Evolutionary conservation across 345 rosid genomes (phyloP).

Genomic region (Citrus unshiu): DNA sequence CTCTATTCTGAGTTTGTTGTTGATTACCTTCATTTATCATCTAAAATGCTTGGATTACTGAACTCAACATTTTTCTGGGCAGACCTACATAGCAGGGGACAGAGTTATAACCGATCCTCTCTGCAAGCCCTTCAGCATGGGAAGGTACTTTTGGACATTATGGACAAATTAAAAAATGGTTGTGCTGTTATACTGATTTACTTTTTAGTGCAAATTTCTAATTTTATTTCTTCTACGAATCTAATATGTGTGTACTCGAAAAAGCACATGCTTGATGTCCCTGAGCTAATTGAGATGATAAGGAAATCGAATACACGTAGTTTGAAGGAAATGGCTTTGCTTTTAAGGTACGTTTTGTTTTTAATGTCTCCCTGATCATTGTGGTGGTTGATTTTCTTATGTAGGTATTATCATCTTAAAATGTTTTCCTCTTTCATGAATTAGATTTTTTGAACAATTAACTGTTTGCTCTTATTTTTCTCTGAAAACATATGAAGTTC

Average conservation of each 20-base stretch:
- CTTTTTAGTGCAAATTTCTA: conserved; percentile 20
- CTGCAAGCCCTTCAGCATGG: conserved; percentile 98
- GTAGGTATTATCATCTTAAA: neutral
- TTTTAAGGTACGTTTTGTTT: conserved; percentile 54
- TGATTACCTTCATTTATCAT: conserved; percentile 8
- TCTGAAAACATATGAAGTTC: neutral
- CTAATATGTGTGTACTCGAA: conserved; percentile 95
- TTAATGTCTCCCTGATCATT: neutral
- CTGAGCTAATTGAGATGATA: conserved; percentile 84
- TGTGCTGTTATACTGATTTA: conserved; percentile 19
- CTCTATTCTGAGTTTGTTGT: conserved; percentile 17
- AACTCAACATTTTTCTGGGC: conserved; percentile 21
- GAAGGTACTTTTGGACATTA: conserved; percentile 56
- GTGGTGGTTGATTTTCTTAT: neutral
- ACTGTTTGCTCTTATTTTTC: neutral
- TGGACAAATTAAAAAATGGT: conserved; percentile 16
- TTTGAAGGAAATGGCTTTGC: conserved; percentile 93
- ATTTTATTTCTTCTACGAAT: conserved; percentile 46
- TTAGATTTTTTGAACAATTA: neutral
- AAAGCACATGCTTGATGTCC: conserved; percentile 87
- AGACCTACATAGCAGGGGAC: conserved; percentile 96
- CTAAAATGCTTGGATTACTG: conserved; percentile 18
- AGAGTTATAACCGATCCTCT: conserved; percentile 96
- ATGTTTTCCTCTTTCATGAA: neutral
- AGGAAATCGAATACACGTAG: conserved; percentile 86